These are phyloP conservation scores for Ajuga reptans DNA, from an alignment of 305 asterid genomes.

Conservation along the genomic window DNA sequence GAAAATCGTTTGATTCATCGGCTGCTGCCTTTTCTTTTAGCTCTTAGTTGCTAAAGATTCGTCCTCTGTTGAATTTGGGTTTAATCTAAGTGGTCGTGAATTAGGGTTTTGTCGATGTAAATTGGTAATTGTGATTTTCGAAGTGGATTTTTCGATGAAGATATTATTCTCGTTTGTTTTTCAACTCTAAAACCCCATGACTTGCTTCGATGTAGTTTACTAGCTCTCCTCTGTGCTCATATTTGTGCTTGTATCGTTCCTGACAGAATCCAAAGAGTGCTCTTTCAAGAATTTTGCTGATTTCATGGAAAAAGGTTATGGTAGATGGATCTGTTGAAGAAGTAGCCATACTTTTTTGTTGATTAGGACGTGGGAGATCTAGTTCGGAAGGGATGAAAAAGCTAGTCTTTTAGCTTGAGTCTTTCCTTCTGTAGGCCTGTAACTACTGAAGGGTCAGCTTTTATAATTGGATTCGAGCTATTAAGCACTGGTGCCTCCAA, in stretches of 20 bases:
- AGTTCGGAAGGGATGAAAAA: background rate
- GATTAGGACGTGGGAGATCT: background rate
- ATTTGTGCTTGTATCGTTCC: constrained; percentile 12
- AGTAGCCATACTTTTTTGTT: constrained; percentile 11
- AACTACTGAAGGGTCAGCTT: constrained; percentile 25
- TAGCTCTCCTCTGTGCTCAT: constrained; percentile 18
- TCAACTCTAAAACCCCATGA: constrained; percentile 2
- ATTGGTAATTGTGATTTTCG: constrained; percentile 10
- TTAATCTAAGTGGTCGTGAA: constrained; percentile 19
- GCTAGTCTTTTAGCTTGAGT: constrained; percentile 10
- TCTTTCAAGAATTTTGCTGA: background rate
- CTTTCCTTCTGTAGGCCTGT: background rate
- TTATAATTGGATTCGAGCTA: constrained; percentile 42
- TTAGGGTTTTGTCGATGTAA: constrained; percentile 38
- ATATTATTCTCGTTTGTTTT: background rate
- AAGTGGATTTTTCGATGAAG: constrained; percentile 3
- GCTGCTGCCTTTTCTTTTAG: constrained; percentile 14
- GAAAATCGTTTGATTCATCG: constrained; percentile 16
- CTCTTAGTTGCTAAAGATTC: constrained; percentile 20
- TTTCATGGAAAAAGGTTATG: background rate
- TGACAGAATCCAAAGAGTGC: constrained; percentile 23
- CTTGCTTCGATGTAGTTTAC: background rate
- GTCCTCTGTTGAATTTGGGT: constrained; percentile 20
- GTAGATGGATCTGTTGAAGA: constrained; percentile 10
- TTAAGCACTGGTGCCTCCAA: constrained; percentile 42